Conservation (phyloP, 768 basidiomycete genomes). For the Solioccasus polychromus region DNA sequence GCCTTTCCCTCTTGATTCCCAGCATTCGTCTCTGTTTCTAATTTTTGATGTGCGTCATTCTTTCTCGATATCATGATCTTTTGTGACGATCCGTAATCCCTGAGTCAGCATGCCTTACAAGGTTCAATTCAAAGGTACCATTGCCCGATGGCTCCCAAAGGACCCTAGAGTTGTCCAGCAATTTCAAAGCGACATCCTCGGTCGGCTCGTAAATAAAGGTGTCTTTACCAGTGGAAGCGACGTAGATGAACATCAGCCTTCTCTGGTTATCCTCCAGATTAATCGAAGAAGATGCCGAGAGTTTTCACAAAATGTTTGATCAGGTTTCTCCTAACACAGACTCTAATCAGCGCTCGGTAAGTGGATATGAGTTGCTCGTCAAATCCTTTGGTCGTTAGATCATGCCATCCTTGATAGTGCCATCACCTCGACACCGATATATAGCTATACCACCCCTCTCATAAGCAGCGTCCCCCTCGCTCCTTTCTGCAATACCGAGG, state of each 20-base stretch:
- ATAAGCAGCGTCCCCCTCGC: constrained; percentile 22
- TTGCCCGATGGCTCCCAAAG: constrained; percentile 20
- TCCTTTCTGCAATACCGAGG: constrained; percentile 22
- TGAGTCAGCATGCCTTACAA: constrained; percentile 11
- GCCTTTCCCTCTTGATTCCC: neutral
- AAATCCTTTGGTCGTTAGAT: neutral
- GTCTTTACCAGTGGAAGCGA: constrained; percentile 9
- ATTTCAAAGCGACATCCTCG: constrained; percentile 25
- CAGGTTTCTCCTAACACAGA: constrained; percentile 8
- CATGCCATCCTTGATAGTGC: constrained; percentile 11
- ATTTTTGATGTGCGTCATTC: constrained; percentile 1
- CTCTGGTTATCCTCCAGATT: constrained; percentile 13
- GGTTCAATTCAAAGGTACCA: constrained; percentile 20
- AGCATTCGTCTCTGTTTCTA: neutral
- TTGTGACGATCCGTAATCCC: neutral
- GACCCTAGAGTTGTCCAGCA: constrained; percentile 10
- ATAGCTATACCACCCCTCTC: constrained; percentile 19
- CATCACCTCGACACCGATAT: constrained; percentile 16
- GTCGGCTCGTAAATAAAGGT: constrained; percentile 18
- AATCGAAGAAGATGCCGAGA: constrained; percentile 20
- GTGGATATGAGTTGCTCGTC: neutral
- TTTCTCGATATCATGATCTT: no score
- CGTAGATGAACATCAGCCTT: constrained; percentile 9
- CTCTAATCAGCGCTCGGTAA: constrained; percentile 1
- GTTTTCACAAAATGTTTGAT: constrained; percentile 26